These are phyloP conservation scores for Xenosphaeropsis pyriputrescens DNA, from an alignment of 2,329 filamentous ascomycete species.

Conservation along the genomic window DNA sequence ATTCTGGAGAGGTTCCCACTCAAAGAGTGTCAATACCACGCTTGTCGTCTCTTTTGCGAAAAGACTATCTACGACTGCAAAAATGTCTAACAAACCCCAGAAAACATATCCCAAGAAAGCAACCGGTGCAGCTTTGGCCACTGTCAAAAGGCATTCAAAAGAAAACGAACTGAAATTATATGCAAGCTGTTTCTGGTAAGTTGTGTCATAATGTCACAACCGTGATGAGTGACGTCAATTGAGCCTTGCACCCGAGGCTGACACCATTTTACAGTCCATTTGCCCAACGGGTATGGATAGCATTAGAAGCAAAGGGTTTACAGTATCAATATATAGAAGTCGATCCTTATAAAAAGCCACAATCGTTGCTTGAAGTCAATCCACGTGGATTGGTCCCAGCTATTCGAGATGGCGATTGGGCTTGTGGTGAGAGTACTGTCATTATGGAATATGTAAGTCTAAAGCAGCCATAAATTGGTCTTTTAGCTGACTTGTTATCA, in stretches of 20 bases:
- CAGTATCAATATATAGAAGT: slow-evolving; percentile 79
- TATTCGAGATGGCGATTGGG: slow-evolving; percentile 66
- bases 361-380: slow-evolving; percentile 59
- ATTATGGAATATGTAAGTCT: slow-evolving; percentile 66
- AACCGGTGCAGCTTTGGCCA: slow-evolving; percentile 54
- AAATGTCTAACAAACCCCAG: slow-evolving; percentile 29
- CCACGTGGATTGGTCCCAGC: slow-evolving; percentile 64
- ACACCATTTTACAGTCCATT: slow-evolving; percentile 42
- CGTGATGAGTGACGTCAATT: background rate
- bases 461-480: background rate
- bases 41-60: slow-evolving; percentile 4
- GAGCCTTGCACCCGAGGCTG: slow-evolving; percentile 2
- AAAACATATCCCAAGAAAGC: slow-evolving; percentile 61
- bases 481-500: slow-evolving; percentile 15
- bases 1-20: too few relatives aligned
- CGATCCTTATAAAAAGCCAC: slow-evolving; percentile 63
- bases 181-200: slow-evolving; percentile 71
- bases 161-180: slow-evolving; percentile 64
- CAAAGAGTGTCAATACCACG: too few relatives aligned
- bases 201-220: slow-evolving; percentile 6
- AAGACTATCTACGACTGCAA: slow-evolving; percentile 23
- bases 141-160: slow-evolving; percentile 54
- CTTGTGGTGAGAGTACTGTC: slow-evolving; percentile 67
- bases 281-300: slow-evolving; percentile 81
- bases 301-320: slow-evolving; percentile 64